Conservation (phyloP, 371 early-diverging fungal species). For the Apophysomyces trapeziformis region DNA sequence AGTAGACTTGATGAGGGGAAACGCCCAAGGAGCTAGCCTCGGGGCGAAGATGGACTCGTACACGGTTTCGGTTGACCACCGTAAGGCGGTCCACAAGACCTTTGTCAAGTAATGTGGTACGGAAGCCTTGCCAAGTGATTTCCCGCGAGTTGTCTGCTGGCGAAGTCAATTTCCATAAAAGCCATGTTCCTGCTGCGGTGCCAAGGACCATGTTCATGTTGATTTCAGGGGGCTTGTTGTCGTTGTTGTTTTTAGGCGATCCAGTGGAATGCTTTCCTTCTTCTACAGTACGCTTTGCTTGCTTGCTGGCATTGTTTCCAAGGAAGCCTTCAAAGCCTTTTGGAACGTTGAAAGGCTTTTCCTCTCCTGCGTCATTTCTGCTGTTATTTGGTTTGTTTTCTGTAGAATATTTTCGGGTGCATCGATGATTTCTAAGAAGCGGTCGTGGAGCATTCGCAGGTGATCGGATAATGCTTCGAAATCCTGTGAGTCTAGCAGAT, state of each 20-base stretch:
- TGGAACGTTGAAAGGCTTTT: conserved; percentile 28
- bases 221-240: conserved; percentile 25
- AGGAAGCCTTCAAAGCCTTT: conserved; percentile 54
- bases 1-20: conserved; percentile 43
- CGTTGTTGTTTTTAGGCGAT: conserved; percentile 18
- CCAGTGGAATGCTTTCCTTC: conserved; percentile 16
- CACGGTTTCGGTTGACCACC: conserved; percentile 85
- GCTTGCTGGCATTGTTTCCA: conserved; percentile 19
- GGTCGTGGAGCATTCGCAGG: neutral
- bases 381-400: conserved; percentile 30
- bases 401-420: conserved; percentile 13
- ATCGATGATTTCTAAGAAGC: conserved; percentile 8
- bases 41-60: conserved; percentile 78
- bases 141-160: conserved; percentile 60
- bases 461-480: conserved; percentile 13
- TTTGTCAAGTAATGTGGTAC: conserved; percentile 84
- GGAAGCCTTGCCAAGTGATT: conserved; percentile 94
- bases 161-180: conserved; percentile 57
- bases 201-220: conserved; percentile 57
- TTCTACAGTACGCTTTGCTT: conserved; percentile 19
- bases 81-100: conserved; percentile 90
- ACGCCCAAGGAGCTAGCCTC: conserved; percentile 64
- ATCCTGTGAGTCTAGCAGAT: conserved; percentile 19
- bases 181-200: conserved; percentile 53
- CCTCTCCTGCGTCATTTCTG: conserved; percentile 27